Conservation (phyloP, 148 eudicot genomes). For the Rhododendron vialii region DNA sequence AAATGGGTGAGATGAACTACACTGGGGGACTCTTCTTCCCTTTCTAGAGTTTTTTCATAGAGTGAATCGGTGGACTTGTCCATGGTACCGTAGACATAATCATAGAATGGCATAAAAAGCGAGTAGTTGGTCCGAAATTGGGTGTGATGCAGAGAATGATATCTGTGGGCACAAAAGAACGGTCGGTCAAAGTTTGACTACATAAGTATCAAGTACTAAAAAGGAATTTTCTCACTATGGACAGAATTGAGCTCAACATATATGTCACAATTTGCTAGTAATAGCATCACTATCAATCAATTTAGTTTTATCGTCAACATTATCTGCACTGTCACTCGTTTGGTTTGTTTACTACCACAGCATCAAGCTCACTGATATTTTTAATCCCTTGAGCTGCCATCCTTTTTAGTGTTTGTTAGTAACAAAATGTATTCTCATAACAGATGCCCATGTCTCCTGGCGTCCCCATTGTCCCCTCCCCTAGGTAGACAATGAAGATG, state of each 20-base stretch:
- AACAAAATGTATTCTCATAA: neutral
- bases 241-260: neutral
- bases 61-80: constrained; percentile 29
- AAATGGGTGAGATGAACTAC: constrained; percentile 45
- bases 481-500: neutral
- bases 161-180: constrained; percentile 5
- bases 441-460: neutral
- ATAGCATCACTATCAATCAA: neutral
- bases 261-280: neutral
- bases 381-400: neutral
- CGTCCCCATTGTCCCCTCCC: neutral
- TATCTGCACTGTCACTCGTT: neutral
- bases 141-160: constrained; percentile 36
- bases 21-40: constrained; percentile 20
- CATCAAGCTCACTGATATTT: neutral
- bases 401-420: neutral
- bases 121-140: constrained; percentile 45
- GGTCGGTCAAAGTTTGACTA: neutral
- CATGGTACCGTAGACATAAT: constrained; percentile 42
- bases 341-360: neutral
- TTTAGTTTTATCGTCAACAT: neutral
- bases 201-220: neutral
- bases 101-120: constrained; percentile 47
- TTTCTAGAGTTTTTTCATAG: constrained; percentile 20
- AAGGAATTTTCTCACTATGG: neutral